These are phyloP conservation scores for Pulveroboletus sp. DNA, from an alignment of 768 basidiomycete species.

Conservation along the genomic window DNA sequence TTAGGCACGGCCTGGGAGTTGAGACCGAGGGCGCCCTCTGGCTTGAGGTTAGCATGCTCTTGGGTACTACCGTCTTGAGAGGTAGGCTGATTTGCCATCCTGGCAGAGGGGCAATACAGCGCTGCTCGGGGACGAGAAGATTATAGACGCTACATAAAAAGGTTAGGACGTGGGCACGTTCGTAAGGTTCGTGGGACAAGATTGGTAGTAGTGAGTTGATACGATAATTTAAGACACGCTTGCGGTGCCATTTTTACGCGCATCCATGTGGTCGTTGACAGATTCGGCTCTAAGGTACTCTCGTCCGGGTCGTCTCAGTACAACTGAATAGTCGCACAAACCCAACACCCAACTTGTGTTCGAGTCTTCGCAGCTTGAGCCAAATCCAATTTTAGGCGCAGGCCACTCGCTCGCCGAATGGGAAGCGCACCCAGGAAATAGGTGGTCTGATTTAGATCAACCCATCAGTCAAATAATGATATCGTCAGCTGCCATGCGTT, in stretches of 20 bases:
- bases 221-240: neutral
- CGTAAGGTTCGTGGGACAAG: slow-evolving; percentile 4
- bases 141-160: slow-evolving; percentile 4
- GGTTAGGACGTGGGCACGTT: slow-evolving; percentile 9
- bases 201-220: too few species aligned
- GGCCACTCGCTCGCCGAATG: neutral
- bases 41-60: neutral
- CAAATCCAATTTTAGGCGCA: too few species aligned
- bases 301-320: too few species aligned
- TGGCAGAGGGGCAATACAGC: neutral
- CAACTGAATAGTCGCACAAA: too few species aligned
- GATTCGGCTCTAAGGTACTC: too few species aligned
- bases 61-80: slow-evolving; percentile 3
- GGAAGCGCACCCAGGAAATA: neutral
- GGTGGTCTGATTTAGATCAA: neutral
- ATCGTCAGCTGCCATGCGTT: neutral
- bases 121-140: neutral
- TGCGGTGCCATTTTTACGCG: neutral
- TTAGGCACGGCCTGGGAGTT: neutral
- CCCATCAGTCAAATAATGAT: neutral
- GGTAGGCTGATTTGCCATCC: slow-evolving; percentile 7
- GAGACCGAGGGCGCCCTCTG: neutral
- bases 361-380: too few species aligned
- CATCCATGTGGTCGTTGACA: neutral
- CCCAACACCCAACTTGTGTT: too few species aligned